phyloP scores from a whole-genome alignment of 805 yeast genomes.

The Candida palmyrensis region DNA sequence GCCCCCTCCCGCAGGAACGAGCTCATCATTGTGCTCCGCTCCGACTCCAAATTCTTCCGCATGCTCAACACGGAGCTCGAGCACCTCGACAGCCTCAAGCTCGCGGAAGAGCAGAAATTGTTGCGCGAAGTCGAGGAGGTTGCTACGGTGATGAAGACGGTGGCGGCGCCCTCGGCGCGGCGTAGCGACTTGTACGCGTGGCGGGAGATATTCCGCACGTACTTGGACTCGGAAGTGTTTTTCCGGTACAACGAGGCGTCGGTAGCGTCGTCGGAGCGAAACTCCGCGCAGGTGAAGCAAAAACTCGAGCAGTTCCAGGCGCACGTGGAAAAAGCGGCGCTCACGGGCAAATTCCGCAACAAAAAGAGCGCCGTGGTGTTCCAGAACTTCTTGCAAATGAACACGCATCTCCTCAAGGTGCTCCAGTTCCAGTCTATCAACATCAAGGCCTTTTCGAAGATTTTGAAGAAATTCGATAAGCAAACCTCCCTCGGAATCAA shows the following conservation, averaged over 20 bases:
- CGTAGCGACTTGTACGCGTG: slow-evolving; percentile 58
- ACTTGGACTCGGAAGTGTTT: slow-evolving; percentile 63
- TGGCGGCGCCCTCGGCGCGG: slow-evolving; percentile 30
- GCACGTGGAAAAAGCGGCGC: slow-evolving; percentile 32
- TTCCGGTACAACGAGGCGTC: slow-evolving; percentile 45
- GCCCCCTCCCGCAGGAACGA: slow-evolving; percentile 20
- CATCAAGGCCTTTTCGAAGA: slow-evolving; percentile 59
- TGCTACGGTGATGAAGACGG: slow-evolving; percentile 32
- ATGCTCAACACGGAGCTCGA: slow-evolving; percentile 52
- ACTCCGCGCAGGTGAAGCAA: slow-evolving; percentile 39
- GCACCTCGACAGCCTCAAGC: slow-evolving; percentile 40
- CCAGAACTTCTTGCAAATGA: slow-evolving; percentile 46
- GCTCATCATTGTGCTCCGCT: slow-evolving; percentile 41
- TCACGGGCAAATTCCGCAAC: slow-evolving; percentile 39
- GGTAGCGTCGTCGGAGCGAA: slow-evolving; percentile 38
- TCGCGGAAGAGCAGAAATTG: slow-evolving; percentile 39
- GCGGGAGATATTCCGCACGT: slow-evolving; percentile 63
- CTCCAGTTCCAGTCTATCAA: slow-evolving; percentile 60
- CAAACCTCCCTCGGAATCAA: slow-evolving; percentile 54
- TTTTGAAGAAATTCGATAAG: slow-evolving; percentile 72
- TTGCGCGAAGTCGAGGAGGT: slow-evolving; percentile 38
- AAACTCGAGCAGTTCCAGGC: slow-evolving; percentile 38
- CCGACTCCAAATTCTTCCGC: slow-evolving; percentile 57
- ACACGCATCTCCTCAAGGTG: slow-evolving; percentile 49
- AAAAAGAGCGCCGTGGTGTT: slow-evolving; percentile 43